Conservation (phyloP, 176 grass and related monocot genomes). For the Bromus sterilis region DNA sequence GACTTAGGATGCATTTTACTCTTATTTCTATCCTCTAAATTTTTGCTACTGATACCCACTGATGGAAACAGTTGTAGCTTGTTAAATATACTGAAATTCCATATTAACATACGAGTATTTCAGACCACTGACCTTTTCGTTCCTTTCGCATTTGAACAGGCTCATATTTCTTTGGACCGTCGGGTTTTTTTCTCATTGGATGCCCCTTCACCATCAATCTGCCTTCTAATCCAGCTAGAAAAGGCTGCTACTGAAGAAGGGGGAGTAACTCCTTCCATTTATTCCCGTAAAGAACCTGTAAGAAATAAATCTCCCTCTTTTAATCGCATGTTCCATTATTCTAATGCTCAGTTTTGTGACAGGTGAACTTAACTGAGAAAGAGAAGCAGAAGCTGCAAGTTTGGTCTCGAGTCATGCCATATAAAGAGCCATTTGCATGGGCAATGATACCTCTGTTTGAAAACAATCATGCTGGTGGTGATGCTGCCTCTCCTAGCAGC, state of each 20-base stretch:
- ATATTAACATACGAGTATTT: slow-evolving; percentile 4
- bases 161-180: slow-evolving; percentile 52
- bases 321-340: slow-evolving; percentile 2
- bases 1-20: too few species aligned
- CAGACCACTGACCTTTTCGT: slow-evolving; percentile 19
- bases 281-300: slow-evolving; percentile 99
- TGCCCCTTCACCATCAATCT: slow-evolving; percentile 79
- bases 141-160: slow-evolving; percentile 31
- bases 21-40: neutral
- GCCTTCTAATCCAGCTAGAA: slow-evolving; percentile 90
- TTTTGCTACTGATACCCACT: neutral
- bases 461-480: slow-evolving; percentile 60
- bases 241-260: slow-evolving; percentile 93
- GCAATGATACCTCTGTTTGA: slow-evolving; percentile 90
- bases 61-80: neutral
- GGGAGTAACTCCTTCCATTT: slow-evolving; percentile 85
- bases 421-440: slow-evolving; percentile 94
- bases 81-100: slow-evolving; percentile 3
- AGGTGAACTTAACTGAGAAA: slow-evolving; percentile 90
- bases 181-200: slow-evolving; percentile 85
- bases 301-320: slow-evolving; percentile 32
- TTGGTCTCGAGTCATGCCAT: slow-evolving; percentile 91
- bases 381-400: slow-evolving; percentile 98
- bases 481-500: slow-evolving; percentile 80
- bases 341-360: slow-evolving; percentile 29